Percentiles rank a stretch among this genome's conserved stretches.
Conservation (phyloP, 208 protist genomes). For the Porcisia deanei region DNA sequence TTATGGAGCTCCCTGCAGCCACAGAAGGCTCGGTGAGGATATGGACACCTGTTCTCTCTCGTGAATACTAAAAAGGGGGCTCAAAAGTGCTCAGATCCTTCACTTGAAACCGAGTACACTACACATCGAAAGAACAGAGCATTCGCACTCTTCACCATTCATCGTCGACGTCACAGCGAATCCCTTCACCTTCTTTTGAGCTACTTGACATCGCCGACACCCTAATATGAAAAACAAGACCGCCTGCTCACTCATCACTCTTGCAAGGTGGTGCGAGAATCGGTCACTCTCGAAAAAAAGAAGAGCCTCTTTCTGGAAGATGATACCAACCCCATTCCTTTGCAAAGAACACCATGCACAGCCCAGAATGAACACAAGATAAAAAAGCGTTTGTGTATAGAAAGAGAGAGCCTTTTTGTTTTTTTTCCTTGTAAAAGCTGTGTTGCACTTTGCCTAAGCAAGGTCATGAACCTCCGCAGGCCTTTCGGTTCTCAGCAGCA, state of each 20-base stretch:
- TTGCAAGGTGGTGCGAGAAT: not conserved
- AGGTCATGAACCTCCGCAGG: conserved; percentile 20
- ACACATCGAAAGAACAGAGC: not conserved
- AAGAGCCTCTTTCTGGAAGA: not conserved
- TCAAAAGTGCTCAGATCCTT: not conserved
- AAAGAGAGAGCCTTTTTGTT: not conserved
- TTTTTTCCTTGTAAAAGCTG: not conserved
- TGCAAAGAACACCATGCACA: not conserved
- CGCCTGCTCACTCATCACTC: not conserved
- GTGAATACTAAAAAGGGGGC: not conserved
- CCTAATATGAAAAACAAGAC: conserved; percentile 6
- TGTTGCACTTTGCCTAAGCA: not conserved
- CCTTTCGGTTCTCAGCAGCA: conserved; percentile 49
- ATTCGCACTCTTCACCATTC: not conserved
- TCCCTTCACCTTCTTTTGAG: not conserved
- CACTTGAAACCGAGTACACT: not conserved
- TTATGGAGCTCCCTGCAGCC: not conserved
- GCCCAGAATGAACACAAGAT: not conserved
- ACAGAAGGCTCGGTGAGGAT: not conserved
- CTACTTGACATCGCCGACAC: not conserved
- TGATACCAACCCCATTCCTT: not conserved
- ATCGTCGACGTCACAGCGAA: not conserved
- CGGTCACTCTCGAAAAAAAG: not conserved
- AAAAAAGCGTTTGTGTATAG: not conserved
- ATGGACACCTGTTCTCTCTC: not conserved